These are phyloP conservation scores for Rhodomyrtus psidioides DNA, from an alignment of 441 rosid species.

Conservation along the genomic window DNA sequence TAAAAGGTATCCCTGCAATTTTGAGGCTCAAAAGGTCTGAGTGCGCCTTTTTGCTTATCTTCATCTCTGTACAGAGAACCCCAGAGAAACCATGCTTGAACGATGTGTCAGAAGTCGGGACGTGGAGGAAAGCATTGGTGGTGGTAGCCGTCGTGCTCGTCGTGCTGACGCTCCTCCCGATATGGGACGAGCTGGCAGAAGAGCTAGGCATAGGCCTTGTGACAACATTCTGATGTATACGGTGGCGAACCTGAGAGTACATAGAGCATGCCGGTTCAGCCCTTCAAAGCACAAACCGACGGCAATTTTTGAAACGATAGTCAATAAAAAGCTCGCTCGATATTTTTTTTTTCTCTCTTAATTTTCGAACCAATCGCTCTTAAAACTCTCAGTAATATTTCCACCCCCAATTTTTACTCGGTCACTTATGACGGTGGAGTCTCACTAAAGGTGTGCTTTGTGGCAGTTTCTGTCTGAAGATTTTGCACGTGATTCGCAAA, in stretches of 20 bases:
- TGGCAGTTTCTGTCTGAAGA: background rate
- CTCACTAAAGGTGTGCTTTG: accelerated
- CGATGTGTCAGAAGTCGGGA: constrained; percentile 89
- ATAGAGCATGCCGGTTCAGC: background rate
- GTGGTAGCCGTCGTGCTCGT: constrained; percentile 45
- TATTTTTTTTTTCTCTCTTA: background rate
- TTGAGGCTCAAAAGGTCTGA: background rate
- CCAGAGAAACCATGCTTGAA: constrained; percentile 90
- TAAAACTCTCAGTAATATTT: background rate
- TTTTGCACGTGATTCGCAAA: too few relatives aligned
- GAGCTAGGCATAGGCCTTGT: constrained; percentile 92
- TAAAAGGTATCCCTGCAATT: background rate
- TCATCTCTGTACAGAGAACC: constrained; percentile 41
- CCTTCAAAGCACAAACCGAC: background rate
- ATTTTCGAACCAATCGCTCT: background rate
- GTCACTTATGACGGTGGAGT: background rate
- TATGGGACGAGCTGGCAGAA: constrained; percentile 94
- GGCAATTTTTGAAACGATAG: background rate
- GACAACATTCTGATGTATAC: constrained; percentile 47
- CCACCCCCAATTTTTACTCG: background rate
- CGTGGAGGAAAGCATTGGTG: constrained; percentile 76
- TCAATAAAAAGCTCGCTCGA: background rate
- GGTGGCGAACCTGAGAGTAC: background rate
- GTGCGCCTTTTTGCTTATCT: background rate
- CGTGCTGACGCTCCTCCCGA: constrained; percentile 69